These are phyloP conservation scores for Penicillium fimorum DNA, from an alignment of 495 filamentous ascomycete genomes.

Conservation along the genomic window DNA sequence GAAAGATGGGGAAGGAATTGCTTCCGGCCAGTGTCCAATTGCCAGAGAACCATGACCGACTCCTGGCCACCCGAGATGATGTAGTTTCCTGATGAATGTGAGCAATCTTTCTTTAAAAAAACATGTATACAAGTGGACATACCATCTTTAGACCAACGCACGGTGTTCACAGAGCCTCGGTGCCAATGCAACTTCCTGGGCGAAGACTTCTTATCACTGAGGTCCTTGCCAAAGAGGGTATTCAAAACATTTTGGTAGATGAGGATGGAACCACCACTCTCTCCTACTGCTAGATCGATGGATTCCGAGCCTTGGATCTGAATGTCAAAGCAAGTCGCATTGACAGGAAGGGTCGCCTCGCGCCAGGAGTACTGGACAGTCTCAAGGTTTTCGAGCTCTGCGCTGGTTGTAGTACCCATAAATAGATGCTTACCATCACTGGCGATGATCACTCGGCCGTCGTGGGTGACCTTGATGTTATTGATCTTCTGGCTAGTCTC, in stretches of 20 bases:
- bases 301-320: conserved; percentile 29
- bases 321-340: conserved; percentile 37
- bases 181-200: conserved; percentile 84
- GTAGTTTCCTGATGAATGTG: conserved; percentile 71
- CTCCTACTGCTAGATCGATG: conserved; percentile 73
- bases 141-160: conserved; percentile 93
- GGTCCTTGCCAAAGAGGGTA: conserved; percentile 47
- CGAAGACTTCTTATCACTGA: conserved; percentile 38
- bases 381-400: conserved; percentile 14
- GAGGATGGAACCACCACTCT: conserved; percentile 69
- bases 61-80: conserved; percentile 89
- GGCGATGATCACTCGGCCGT: conserved; percentile 38
- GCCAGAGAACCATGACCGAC: conserved; percentile 92
- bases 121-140: conserved; percentile 29
- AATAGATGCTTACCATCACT: conserved; percentile 37
- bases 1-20: conserved; percentile 86
- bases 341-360: conserved; percentile 41
- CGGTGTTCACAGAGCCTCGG: conserved; percentile 69
- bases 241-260: conserved; percentile 71
- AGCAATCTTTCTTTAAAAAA: conserved; percentile 1
- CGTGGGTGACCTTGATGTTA: conserved; percentile 30
- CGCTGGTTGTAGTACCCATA: conserved; percentile 27
- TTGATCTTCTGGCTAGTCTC: conserved; percentile 34
- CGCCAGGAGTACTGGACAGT: conserved; percentile 50
- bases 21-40: conserved; percentile 77